These are phyloP conservation scores for Candida anutae DNA, from an alignment of 1,139 yeast species.

Conservation along the genomic window DNA sequence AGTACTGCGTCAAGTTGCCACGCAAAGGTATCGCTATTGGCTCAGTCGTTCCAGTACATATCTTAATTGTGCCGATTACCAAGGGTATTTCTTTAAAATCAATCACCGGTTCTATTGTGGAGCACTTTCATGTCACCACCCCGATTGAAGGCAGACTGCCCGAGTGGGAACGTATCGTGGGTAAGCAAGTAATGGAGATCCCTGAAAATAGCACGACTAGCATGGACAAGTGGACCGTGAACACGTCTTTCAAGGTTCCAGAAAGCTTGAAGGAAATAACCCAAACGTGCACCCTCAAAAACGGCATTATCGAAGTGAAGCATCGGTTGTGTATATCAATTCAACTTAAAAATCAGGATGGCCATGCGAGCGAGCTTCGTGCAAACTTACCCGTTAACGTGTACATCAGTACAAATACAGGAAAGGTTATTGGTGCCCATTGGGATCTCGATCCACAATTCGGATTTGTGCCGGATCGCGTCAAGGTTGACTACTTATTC, in stretches of 20 bases:
- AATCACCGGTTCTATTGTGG: conserved; percentile 44
- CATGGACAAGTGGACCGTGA: conserved; percentile 45
- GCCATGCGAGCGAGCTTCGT: conserved; percentile 60
- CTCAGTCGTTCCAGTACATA: conserved; percentile 41
- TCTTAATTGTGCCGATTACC: conserved; percentile 50
- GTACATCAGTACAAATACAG: conserved; percentile 47
- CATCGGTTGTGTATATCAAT: conserved; percentile 55
- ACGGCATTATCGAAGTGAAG: conserved; percentile 45
- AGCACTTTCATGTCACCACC: conserved; percentile 36
- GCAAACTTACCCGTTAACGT: conserved; percentile 59
- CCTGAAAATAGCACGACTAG: conserved; percentile 21
- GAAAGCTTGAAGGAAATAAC: conserved; percentile 43
- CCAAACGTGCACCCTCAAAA: conserved; percentile 48
- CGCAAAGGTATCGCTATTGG: conserved; percentile 59
- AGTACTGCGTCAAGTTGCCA: conserved; percentile 51
- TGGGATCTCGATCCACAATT: conserved; percentile 44
- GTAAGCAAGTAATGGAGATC: conserved; percentile 20
- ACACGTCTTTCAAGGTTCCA: conserved; percentile 45
- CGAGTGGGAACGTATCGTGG: conserved; percentile 34
- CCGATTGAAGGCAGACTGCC: conserved; percentile 30
- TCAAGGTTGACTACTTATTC: conserved; percentile 30
- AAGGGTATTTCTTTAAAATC: conserved; percentile 48
- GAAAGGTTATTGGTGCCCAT: conserved; percentile 44
- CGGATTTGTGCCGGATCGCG: conserved; percentile 35
- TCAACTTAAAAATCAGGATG: conserved; percentile 50